Percentiles rank a stretch among this genome's conserved stretches.
These are phyloP conservation scores for Calocera viscosa DNA, from an alignment of 768 basidiomycete genomes.

Conservation along the genomic window DNA sequence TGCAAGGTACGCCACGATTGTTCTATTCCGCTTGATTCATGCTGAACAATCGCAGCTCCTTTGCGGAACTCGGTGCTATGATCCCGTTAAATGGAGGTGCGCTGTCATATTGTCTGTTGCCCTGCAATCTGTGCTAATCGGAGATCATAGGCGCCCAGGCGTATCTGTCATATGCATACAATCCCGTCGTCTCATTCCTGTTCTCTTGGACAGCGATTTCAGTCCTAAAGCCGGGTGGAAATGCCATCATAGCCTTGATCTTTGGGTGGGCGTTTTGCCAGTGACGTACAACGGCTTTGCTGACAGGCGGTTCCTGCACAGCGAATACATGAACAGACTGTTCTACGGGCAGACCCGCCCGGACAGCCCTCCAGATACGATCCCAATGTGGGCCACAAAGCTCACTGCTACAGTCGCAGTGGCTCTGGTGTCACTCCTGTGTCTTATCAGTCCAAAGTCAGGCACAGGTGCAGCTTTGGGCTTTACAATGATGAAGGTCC, in stretches of 20 bases:
- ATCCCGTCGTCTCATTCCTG: slow-evolving; percentile 73
- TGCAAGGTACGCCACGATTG: slow-evolving; percentile 31
- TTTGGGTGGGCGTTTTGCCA: slow-evolving; percentile 36
- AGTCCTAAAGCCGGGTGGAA: slow-evolving; percentile 68
- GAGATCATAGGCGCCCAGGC: slow-evolving; percentile 56
- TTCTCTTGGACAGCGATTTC: slow-evolving; percentile 94
- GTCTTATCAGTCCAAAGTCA: slow-evolving; percentile 60
- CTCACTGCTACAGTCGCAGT: slow-evolving; percentile 67
- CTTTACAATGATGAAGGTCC: slow-evolving; percentile 78
- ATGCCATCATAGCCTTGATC: slow-evolving; percentile 78
- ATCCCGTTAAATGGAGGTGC: slow-evolving; percentile 50
- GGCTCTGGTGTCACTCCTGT: slow-evolving; percentile 57
- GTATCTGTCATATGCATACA: slow-evolving; percentile 81
- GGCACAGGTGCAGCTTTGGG: slow-evolving; percentile 73
- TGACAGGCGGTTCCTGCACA: slow-evolving; percentile 16
- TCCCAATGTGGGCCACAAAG: slow-evolving; percentile 88
- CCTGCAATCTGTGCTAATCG: background rate
- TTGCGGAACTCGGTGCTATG: slow-evolving; percentile 79
- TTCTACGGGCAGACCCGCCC: slow-evolving; percentile 63
- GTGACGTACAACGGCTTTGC: background rate
- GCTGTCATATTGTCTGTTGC: background rate
- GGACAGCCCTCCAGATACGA: slow-evolving; percentile 59
- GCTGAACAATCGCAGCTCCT: slow-evolving; percentile 43
- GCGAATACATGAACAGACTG: slow-evolving; percentile 82
- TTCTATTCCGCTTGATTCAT: background rate